Conservation (phyloP, 176 grass and related monocot genomes). For the Paspalum notatum region DNA sequence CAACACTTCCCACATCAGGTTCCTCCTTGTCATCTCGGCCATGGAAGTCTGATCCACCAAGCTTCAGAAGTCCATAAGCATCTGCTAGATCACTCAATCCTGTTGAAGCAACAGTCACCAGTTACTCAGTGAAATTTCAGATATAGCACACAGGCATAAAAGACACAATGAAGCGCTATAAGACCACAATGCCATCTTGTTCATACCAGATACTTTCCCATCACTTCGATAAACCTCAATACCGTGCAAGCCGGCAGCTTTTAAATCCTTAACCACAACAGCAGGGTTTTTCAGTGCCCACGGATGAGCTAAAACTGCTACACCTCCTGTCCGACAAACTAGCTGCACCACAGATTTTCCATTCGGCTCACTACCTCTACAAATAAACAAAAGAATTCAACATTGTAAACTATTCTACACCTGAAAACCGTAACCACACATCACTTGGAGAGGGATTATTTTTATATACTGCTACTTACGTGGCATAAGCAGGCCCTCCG, state of each 20-base stretch:
- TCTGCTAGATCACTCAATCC: slow-evolving; percentile 69
- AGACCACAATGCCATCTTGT: not conserved
- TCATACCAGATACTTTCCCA: slow-evolving; percentile 77
- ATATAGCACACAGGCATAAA: not conserved
- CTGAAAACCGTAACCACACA: not conserved
- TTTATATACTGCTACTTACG: slow-evolving; percentile 42
- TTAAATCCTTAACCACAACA: slow-evolving; percentile 59
- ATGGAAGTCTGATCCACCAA: slow-evolving; percentile 86
- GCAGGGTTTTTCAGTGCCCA: slow-evolving; percentile 78
- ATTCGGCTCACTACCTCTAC: slow-evolving; percentile 62
- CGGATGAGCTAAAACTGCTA: slow-evolving; percentile 81
- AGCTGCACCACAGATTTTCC: slow-evolving; percentile 63
- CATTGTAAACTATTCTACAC: not conserved
- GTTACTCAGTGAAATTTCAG: not conserved
- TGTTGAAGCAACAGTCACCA: slow-evolving; percentile 21
- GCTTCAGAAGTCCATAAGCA: slow-evolving; percentile 65
- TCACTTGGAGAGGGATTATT: not conserved
- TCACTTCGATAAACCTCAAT: slow-evolving; percentile 70
- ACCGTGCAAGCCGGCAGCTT: slow-evolving; percentile 68
- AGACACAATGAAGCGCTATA: not conserved
- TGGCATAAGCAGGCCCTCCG: slow-evolving; percentile 78
- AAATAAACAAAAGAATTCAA: slow-evolving; percentile 35
- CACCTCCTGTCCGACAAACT: slow-evolving; percentile 58
- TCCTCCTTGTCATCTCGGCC: slow-evolving; percentile 62
- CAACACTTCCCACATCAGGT: slow-evolving; percentile 66